Evolutionary conservation across 257 asterid genomes (phyloP).

Genomic region (Solanum ossicruentum): DNA sequence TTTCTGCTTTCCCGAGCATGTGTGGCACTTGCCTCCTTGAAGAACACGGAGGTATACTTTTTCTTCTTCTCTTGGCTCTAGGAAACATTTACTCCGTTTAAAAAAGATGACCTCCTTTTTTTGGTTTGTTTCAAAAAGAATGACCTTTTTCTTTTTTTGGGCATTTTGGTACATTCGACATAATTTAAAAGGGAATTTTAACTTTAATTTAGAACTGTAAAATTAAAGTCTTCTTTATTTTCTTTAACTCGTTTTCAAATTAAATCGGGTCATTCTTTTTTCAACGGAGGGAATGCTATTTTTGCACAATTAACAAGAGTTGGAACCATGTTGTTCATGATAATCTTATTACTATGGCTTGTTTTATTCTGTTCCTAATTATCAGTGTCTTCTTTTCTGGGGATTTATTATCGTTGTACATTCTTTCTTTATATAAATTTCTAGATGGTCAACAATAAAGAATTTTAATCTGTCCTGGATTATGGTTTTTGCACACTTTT

Average conservation of each 20-base stretch:
- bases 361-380: not conserved
- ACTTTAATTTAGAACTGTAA: no score
- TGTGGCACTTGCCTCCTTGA: constrained; percentile 91
- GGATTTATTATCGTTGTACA: not conserved
- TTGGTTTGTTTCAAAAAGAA: no score
- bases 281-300: not conserved
- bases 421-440: not conserved
- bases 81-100: not conserved
- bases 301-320: not conserved
- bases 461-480: not conserved
- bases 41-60: constrained; percentile 66
- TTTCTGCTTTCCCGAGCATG: constrained; percentile 91
- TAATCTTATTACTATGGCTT: not conserved
- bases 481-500: not conserved
- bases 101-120: no score
- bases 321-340: not conserved
- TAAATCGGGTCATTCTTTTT: no score
- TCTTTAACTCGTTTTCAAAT: no score
- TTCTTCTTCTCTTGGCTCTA: not conserved
- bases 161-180: no score
- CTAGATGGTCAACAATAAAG: not conserved
- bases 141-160: no score
- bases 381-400: not conserved
- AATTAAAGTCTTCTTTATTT: no score
- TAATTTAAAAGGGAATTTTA: no score